phyloP scores from a whole-genome alignment of 176 grass and related monocot genomes.

The Oryza glaberrima region DNA sequence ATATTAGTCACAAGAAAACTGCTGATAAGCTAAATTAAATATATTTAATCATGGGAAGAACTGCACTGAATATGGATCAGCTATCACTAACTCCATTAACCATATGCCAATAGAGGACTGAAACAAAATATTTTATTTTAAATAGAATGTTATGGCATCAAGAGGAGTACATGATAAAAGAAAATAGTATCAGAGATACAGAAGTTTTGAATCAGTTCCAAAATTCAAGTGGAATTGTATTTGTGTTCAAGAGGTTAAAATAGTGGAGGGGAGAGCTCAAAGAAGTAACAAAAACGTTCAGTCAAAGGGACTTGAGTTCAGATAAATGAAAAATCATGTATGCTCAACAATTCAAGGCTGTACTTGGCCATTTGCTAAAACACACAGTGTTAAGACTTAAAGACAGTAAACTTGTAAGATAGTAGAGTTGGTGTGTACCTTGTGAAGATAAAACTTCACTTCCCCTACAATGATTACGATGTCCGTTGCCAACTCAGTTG shows the following conservation, averaged over 20 bases:
- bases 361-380: neutral
- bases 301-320: neutral
- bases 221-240: neutral
- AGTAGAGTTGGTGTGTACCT: conserved; percentile 49
- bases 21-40: neutral
- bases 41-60: neutral
- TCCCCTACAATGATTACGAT: conserved; percentile 84
- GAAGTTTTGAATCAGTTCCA: neutral
- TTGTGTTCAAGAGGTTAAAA: neutral
- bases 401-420: neutral
- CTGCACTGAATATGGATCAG: neutral
- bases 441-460: conserved; percentile 93
- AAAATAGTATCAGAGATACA: neutral
- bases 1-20: conserved; percentile 3
- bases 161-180: neutral
- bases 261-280: neutral
- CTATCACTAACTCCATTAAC: neutral
- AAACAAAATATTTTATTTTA: neutral
- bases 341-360: neutral
- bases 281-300: conserved; percentile 10
- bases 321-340: neutral
- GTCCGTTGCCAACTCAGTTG: conserved; percentile 89
- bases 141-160: neutral
- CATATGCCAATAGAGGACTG: neutral
- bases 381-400: neutral